A percentile compares a stretch with the other conserved stretches of the same genome.
phyloP scores from a whole-genome alignment of 1,284 basidiomycete genomes.

The Blastosporella zonata region DNA sequence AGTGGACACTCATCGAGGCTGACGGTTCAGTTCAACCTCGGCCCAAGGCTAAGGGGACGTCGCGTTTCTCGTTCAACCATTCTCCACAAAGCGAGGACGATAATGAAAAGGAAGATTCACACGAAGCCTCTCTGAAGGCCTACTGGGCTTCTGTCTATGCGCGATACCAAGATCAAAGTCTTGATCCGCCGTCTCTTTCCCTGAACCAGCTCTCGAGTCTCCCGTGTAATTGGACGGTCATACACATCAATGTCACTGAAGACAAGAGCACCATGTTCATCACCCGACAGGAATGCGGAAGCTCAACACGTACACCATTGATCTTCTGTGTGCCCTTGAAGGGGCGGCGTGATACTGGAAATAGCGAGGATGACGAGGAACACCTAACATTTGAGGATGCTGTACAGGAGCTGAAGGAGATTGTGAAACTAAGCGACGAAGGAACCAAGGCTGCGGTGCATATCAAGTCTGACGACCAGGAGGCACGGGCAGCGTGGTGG shows the following conservation, averaged over 20 bases:
- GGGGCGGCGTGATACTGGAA: conserved; percentile 64
- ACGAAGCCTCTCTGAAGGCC: conserved; percentile 35
- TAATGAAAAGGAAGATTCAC: conserved; percentile 34
- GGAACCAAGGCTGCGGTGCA: conserved; percentile 73
- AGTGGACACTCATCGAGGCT: conserved; percentile 59
- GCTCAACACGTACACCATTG: conserved; percentile 49
- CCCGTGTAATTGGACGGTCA: conserved; percentile 80
- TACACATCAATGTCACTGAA: conserved; percentile 81
- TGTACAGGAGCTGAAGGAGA: conserved; percentile 70
- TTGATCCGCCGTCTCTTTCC: conserved; percentile 38
- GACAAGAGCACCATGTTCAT: conserved; percentile 85
- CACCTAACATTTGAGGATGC: conserved; percentile 78
- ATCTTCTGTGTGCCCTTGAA: conserved; percentile 90
- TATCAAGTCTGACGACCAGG: conserved; percentile 61
- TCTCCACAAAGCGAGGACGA: conserved; percentile 29
- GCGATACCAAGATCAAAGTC: conserved; percentile 48
- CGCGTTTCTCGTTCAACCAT: conserved; percentile 8
- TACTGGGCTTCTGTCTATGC: conserved; percentile 62
- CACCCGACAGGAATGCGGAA: conserved; percentile 68
- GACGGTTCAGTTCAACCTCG: conserved; percentile 40
- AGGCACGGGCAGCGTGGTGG: conserved; percentile 85
- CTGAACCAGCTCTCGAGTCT: conserved; percentile 45
- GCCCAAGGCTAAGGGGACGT: conserved; percentile 16
- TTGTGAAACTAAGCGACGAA: conserved; percentile 77
- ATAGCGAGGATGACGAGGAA: conserved; percentile 67